Conservation (phyloP, 2,329 filamentous ascomycete genomes). For the Beauveria medogensis region DNA sequence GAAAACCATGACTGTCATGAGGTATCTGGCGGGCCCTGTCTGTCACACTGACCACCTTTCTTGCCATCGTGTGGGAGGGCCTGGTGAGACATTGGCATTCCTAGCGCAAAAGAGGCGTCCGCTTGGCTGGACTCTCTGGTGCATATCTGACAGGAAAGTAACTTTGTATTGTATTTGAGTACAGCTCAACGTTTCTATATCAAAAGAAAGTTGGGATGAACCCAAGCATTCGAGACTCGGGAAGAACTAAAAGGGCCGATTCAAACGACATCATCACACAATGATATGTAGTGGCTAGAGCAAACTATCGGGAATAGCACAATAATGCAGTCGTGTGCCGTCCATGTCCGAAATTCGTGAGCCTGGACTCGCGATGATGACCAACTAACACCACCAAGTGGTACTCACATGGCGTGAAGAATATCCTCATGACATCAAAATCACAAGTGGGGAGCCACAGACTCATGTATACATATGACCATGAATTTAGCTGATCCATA, state of each 20-base stretch:
- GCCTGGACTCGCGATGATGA: background rate
- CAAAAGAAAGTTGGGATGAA: conserved; percentile 1
- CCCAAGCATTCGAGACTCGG: background rate
- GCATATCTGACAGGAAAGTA: conserved; percentile 11
- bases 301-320: background rate
- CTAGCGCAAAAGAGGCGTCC: conserved; percentile 1
- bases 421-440: background rate
- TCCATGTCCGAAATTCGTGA: background rate
- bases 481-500: background rate
- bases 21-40: background rate
- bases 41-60: conserved; percentile 8
- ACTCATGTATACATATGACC: background rate
- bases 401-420: background rate
- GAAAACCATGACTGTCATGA: conserved; percentile 1
- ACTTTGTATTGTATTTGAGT: conserved; percentile 7
- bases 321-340: background rate
- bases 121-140: background rate
- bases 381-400: background rate
- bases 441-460: background rate
- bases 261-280: no score
- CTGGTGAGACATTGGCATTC: conserved; percentile 12
- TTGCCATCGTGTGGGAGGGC: conserved; percentile 2
- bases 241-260: no score
- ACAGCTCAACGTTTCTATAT: background rate
- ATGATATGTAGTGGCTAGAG: no score